Evolutionary conservation across 768 basidiomycete genomes (phyloP).

Genomic region (Agrocybe praecox): DNA sequence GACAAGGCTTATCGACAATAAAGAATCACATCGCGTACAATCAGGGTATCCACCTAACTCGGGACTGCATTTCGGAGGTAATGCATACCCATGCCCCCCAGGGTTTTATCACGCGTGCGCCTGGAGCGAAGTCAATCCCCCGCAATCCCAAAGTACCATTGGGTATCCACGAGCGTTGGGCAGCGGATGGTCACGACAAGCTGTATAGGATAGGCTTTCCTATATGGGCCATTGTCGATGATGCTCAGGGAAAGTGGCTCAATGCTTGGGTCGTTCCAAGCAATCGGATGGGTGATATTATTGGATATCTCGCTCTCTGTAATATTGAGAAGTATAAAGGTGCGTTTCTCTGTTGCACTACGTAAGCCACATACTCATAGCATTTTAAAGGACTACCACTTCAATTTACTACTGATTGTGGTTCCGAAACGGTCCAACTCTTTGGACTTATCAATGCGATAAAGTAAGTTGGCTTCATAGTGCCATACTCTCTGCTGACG

Average conservation of each 20-base stretch:
- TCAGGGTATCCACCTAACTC: constrained; percentile 15
- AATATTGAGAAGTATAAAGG: constrained; percentile 30
- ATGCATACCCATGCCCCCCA: constrained; percentile 31
- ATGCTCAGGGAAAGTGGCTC: constrained; percentile 29
- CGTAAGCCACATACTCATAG: not conserved
- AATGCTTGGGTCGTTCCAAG: constrained; percentile 38
- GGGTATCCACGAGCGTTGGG: constrained; percentile 38
- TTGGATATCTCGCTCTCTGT: constrained; percentile 34
- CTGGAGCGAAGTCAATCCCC: constrained; percentile 26
- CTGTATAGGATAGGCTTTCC: constrained; percentile 40
- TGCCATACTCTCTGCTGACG: not conserved
- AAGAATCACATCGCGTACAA: constrained; percentile 18
- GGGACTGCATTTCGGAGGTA: constrained; percentile 16
- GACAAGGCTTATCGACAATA: constrained; percentile 20
- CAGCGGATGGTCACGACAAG: constrained; percentile 42
- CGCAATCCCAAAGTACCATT: constrained; percentile 26
- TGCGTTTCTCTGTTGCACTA: constrained; percentile 11
- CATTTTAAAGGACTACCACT: constrained; percentile 29
- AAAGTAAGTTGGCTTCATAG: no score
- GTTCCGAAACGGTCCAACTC: constrained; percentile 34
- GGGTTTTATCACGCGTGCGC: constrained; percentile 29
- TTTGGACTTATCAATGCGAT: constrained; percentile 33
- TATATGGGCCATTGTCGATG: constrained; percentile 36
- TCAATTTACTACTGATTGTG: constrained; percentile 36
- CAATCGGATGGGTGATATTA: constrained; percentile 28